Base-by-base conservation (phyloP, 2,329 filamentous ascomycete species). In the Corniculantispora saksenae region DNA sequence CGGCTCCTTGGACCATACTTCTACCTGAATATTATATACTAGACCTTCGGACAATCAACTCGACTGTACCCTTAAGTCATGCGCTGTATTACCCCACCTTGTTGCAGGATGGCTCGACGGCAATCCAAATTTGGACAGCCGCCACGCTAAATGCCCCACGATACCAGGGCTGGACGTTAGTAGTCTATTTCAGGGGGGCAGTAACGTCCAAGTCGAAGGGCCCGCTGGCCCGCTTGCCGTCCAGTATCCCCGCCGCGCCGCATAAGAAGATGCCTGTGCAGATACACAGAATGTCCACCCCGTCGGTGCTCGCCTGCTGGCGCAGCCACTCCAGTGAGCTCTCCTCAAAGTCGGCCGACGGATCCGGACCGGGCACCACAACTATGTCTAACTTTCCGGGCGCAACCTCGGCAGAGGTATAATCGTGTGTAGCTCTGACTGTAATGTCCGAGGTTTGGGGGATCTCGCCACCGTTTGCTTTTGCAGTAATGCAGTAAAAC, bases 371-470 rank as follows among this genome's bases (percentile, higher is more conserved):
- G 1, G 84, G 84, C 1, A 86, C 77, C 0, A 84, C 67, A 17
- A 86, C 68, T 57, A 86, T 76, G 69, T 86, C 82, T 4, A 86
- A 76, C 68, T 78, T 76, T 3, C 83, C 84, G 0, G 84, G 82
- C 19, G 79, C 78, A 7, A 86, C 83, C 15, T 78, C 81, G 0
- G 77, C 70, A 68, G 84, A 79, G 35, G 71, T 70, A 67, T 79
- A 79, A 64, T 79, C 76, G 70, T 83, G 77, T 5, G 82, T 83
- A 29, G 80, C 75, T 40, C 73, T 69, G 50, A 84, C 66, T 3
- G 66, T 69, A 51, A 78, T 67, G 57, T 72, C 73, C 1, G 82
- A 76, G 8, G 84, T 84, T 12, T 84, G 67, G 4, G 68, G 67
- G 48, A 85, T 76, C 15, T 72, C 69, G n/a, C 71, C 60, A 35